Evolutionary conservation across 1,284 basidiomycete genomes (phyloP), one percentile per base, ranked within the genome.

Genomic region (Volvariella surrecta): DNA sequence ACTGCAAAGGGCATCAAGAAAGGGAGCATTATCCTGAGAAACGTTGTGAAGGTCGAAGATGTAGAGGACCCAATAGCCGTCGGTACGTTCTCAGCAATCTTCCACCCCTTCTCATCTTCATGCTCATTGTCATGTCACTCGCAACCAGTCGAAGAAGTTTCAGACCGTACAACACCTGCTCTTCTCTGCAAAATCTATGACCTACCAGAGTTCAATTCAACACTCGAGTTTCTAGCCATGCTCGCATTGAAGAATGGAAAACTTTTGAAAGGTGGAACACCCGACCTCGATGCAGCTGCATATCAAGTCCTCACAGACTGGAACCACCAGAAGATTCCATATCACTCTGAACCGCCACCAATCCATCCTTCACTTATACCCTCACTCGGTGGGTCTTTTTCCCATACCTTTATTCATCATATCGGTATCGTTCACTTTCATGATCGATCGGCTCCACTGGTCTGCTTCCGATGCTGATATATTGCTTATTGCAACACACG

Each of bases 261-360:
- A 32, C 69, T 96, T 3, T 73, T 88, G 42, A 94, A 92, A 70
- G 94, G 94, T 22, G 95, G 94, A 45, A 85, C 92, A 2, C 93
- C 95, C 0, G 93, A 98, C 61, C 62, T 95, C 15, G 79, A 87
- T 38, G 74, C 83, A 0, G 78, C 90, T 0, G 92, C 93, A 0
- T 79, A 89, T 21, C 81, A 84, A 11, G 75, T 98, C n/a, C 64
- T 99, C 3, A 79, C 75, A 39, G 95, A 99, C 60, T 98, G 95
- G 94, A 98, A 98, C 58, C 80, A 89, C 50, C 92, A 97, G 55
- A 93, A 92, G 58, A 97, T 98, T 19, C 84, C 87, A 0, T 98
- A 91, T 64, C 88, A 75, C 63, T 89, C 90, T 1, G 60, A 69
- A 1, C 89, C 93, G 2, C 94, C 95, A 0, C 57, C 67, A 2